phyloP scores from a whole-genome alignment of 129 eudicot genomes.

The Calendula officinalis region DNA sequence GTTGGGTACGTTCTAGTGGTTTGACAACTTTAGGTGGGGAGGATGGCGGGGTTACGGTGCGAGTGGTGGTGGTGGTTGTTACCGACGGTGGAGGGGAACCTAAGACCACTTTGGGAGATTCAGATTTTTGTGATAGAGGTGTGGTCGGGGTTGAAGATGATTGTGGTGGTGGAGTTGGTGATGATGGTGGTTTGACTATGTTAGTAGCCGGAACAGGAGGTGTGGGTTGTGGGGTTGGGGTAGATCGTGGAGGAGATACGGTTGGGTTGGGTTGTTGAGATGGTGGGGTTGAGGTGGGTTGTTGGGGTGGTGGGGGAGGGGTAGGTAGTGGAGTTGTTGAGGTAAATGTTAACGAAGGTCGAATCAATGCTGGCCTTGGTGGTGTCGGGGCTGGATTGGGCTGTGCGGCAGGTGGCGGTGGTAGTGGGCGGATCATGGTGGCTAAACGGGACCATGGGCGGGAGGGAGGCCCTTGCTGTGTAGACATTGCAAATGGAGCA shows the following conservation, averaged over 20 bases:
- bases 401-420: conserved; percentile 14
- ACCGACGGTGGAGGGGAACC: background rate
- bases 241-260: background rate
- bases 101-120: conserved; percentile 6
- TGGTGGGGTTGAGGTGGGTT: conserved; percentile 17
- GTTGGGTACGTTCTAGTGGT: conserved; percentile 21
- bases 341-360: conserved; percentile 33
- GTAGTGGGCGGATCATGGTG: conserved; percentile 40
- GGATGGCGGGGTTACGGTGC: conserved; percentile 19
- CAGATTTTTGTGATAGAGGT: conserved; percentile 22
- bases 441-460: conserved; percentile 53
- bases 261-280: conserved; percentile 20
- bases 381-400: conserved; percentile 27
- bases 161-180: background rate
- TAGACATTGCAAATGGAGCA: conserved; percentile 34
- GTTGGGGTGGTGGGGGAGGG: conserved; percentile 14
- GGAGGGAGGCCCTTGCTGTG: conserved; percentile 41
- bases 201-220: conserved; percentile 22
- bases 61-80: conserved; percentile 19
- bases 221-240: conserved; percentile 16
- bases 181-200: conserved; percentile 29
- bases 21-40: conserved; percentile 26
- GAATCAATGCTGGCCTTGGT: conserved; percentile 36
- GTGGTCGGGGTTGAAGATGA: conserved; percentile 16
- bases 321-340: conserved; percentile 19